Evolutionary conservation across 2,329 filamentous ascomycete genomes (phyloP), one percentile per base, ranked within the genome.

Genomic region (Cryphonectria parasitica): DNA sequence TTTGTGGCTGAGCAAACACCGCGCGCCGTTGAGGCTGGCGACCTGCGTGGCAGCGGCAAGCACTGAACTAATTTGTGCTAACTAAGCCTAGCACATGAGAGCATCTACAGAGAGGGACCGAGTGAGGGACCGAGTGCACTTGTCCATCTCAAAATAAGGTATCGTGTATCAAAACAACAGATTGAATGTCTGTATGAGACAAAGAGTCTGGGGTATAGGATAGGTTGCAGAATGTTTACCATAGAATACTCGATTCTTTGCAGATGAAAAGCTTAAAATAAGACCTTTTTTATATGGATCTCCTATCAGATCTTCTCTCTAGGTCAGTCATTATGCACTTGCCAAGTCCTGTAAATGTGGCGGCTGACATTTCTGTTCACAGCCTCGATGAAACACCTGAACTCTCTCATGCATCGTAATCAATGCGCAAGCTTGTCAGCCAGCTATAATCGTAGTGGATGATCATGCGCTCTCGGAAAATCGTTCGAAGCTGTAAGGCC

Each of bases 361-460:
- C 10, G 31, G 58, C 58, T 61, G 58, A 13, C 25, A 61, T 61
- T 34, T 39, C 15, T 19, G 54, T 28, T 58, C 58, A 61, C 58
- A 39, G 58, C 58, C 58, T 61, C 34, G 17, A 36, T 61, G 58
- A 36, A 61, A 36, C 58, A 61, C 19, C 58, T 61, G 34, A 39
- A 39, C 34, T 25, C 52, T 36, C 34, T 31, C 15, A 58, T 31
- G 54, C 54, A 31, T 31, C 25, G 25, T 31, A 31, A 58, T 58
- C 19, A 49, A 49, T 49, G 45, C 22, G 7, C 25, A 58, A 56
- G 25, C 25, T 25, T 10, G 13, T 56, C 52, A 28, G n/a, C 52
- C 17, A 15, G 34, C 15, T 31, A 28, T 2, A 2, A 7, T 31
- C 25, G 13, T 31, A 2, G 15, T 10, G 25, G 28, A 19, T 31